Percentiles rank a stretch among this genome's conserved stretches.
Evolutionary conservation across 257 asterid genomes (phyloP).

Genomic region (Petunia secreta): DNA sequence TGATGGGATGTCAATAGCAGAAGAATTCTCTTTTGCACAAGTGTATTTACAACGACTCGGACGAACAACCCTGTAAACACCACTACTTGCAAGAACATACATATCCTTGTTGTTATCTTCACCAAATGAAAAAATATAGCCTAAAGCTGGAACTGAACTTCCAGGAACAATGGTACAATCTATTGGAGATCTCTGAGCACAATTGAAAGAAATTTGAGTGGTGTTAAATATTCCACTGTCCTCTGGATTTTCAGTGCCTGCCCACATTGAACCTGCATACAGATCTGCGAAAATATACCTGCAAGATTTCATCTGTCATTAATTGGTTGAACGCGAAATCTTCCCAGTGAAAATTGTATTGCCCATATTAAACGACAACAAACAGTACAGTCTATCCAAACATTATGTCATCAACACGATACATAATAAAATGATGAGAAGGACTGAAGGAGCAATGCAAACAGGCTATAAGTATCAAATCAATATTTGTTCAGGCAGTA

Average conservation of each 20-base stretch:
- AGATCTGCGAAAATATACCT: constrained; percentile 84
- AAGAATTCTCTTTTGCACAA: constrained; percentile 54
- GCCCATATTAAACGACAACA: no score
- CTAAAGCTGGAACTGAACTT: constrained; percentile 61
- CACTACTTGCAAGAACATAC: constrained; percentile 69
- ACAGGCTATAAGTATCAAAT: neutral
- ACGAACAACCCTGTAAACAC: constrained; percentile 76
- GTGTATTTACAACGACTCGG: constrained; percentile 76
- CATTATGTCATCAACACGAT: no score
- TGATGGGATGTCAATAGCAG: constrained; percentile 40
- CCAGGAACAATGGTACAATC: constrained; percentile 64
- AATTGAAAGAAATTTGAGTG: constrained; percentile 49
- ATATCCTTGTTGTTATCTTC: constrained; percentile 73
- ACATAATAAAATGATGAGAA: no score
- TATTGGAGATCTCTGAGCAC: constrained; percentile 73
- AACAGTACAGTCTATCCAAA: no score
- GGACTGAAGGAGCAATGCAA: no score
- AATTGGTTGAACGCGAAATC: no score
- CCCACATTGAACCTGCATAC: constrained; percentile 71
- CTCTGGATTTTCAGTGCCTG: constrained; percentile 66
- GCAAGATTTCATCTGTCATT: constrained; percentile 30
- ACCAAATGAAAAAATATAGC: constrained; percentile 79
- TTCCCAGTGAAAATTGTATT: no score
- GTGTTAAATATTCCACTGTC: constrained; percentile 66
- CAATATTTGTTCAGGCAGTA: neutral